A percentile compares a stretch with the other conserved stretches of the same genome.
Evolutionary conservation across 768 basidiomycete genomes (phyloP).

Genomic region (Fistulinella prunicolor): DNA sequence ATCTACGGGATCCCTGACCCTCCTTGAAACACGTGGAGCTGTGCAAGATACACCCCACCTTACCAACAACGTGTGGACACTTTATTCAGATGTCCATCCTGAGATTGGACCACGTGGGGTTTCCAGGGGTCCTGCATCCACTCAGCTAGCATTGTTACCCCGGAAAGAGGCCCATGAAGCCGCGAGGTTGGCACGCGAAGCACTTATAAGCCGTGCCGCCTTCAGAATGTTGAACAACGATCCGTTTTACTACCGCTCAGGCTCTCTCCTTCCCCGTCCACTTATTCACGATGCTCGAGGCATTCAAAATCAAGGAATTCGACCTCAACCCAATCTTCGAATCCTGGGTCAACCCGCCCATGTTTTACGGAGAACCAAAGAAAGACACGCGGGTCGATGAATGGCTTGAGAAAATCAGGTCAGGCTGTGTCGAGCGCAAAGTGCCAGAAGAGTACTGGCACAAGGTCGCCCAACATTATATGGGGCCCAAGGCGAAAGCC

Average conservation of each 20-base stretch:
- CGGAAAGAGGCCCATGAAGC: conserved; percentile 19
- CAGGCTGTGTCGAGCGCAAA: conserved; percentile 66
- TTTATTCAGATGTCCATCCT: conserved; percentile 1
- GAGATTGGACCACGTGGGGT: conserved; percentile 11
- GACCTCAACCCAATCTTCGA: conserved; percentile 67
- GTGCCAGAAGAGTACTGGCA: conserved; percentile 82
- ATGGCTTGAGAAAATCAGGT: conserved; percentile 70
- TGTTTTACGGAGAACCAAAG: conserved; percentile 65
- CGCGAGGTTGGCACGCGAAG: conserved; percentile 30
- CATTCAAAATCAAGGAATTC: conserved; percentile 78
- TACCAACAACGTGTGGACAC: conserved; percentile 15
- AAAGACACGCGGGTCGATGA: conserved; percentile 68
- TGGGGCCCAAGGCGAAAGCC: conserved; percentile 66
- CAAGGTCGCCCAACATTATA: conserved; percentile 74
- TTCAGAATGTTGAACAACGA: conserved; percentile 11
- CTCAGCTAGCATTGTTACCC: conserved; percentile 23
- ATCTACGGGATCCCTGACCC: conserved; percentile 1
- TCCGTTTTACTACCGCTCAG: conserved; percentile 14
- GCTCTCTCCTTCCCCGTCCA: conserved; percentile 1
- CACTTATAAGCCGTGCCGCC: conserved; percentile 25
- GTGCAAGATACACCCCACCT: conserved; percentile 11
- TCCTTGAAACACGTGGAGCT: conserved; percentile 16
- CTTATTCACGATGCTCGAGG: conserved; percentile 51
- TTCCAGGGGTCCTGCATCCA: conserved; percentile 16
- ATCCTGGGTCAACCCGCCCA: conserved; percentile 64